Base-by-base conservation (phyloP, 2,329 filamentous ascomycete species). In the Fusarium bulbicola region DNA sequence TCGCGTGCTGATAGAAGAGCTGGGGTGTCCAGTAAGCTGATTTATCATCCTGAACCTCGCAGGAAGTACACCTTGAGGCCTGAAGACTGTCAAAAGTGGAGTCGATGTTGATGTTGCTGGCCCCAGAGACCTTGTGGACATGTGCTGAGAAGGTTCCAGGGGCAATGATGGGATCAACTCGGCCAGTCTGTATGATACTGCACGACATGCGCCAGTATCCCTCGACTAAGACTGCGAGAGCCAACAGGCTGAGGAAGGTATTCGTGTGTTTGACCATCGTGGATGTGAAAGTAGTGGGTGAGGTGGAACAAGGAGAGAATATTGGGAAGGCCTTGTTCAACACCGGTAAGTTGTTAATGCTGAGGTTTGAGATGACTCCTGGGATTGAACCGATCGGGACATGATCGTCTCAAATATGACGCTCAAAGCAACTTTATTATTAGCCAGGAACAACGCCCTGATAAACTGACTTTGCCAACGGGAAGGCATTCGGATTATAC, bases 21-120 rank as follows among this genome's bases (percentile, higher is more conserved):
- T 76, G 74, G 1, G 74, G 74, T 36, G 74, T 76, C 74, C 74
- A 76, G 59, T 76, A 76, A 11, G 74, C 74, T 10, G 74, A 76
- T 30, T 76, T 76, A 24, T 76, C 74, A 13, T 75, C 72, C 32
- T 76, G 74, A 1, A 76, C 43, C 52, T 76, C 74, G 20, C 74
- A 76, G 20, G 74, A 76, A 13, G 74, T 76, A 40, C 74, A 76
- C 46, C 66, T 52, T 15, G 74, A 76, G 26, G 67, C 59, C 24
- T 75, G 72, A 5, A 76, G 72, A 24, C 66, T 65, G 9, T 66
- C 63, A 21, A 66, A 76, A 4, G 72, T 63, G 14, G 62, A 56
- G 46, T 52, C 40, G 4, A 72, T 11, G 30, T 66, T 70, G 45
- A 76, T 72, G 26, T 76, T 76, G 60, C 74, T 76, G 13, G 74